These are phyloP conservation scores for Pyrenula aspistea DNA, from an alignment of 495 filamentous ascomycete genomes.

Conservation along the genomic window DNA sequence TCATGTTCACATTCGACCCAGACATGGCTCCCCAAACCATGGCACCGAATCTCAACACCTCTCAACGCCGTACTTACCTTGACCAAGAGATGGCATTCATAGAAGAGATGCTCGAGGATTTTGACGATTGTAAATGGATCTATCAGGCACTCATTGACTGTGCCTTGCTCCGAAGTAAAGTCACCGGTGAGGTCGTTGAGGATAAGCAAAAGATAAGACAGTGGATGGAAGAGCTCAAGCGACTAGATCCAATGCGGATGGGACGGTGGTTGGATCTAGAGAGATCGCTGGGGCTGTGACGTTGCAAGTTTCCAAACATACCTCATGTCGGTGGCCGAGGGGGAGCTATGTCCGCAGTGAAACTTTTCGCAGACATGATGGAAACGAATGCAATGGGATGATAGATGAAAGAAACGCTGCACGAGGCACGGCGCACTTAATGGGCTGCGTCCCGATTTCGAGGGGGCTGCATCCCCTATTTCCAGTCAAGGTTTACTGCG, in stretches of 20 bases:
- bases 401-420: too few relatives aligned
- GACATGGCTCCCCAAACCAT: constrained; percentile 38
- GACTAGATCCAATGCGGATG: constrained; percentile 56
- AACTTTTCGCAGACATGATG: neutral
- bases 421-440: too few relatives aligned
- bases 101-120: constrained; percentile 61
- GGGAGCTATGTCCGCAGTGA: neutral
- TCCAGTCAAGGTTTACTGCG: too few relatives aligned
- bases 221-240: constrained; percentile 54
- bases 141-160: constrained; percentile 65
- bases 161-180: constrained; percentile 24
- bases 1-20: constrained; percentile 55
- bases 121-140: constrained; percentile 66
- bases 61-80: constrained; percentile 56
- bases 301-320: neutral
- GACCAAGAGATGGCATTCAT: constrained; percentile 53
- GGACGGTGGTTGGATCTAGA: constrained; percentile 59
- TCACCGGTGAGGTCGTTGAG: constrained; percentile 19
- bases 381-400: neutral
- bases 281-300: constrained; percentile 12
- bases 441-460: too few relatives aligned
- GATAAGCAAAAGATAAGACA: constrained; percentile 34
- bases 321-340: neutral
- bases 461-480: too few relatives aligned
- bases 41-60: constrained; percentile 43